A percentile compares a stretch with the other conserved stretches of the same genome.
Evolutionary conservation across 495 filamentous ascomycete genomes (phyloP).

Genomic region (Neurospora sp.): DNA sequence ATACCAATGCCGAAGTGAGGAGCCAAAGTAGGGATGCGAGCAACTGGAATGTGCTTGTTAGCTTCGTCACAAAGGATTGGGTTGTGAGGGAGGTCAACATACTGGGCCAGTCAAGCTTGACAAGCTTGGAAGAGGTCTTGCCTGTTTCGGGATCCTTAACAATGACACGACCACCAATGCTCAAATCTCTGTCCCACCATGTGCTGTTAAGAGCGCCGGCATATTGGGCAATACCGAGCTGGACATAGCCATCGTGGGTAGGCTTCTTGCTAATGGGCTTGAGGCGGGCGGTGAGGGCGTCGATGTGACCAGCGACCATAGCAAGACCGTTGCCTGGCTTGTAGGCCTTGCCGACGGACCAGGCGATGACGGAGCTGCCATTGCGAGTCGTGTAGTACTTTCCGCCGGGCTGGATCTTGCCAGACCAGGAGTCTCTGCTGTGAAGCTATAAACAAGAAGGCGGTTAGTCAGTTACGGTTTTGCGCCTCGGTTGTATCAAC

Average conservation of each 20-base stretch:
- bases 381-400: slow-evolving; percentile 88
- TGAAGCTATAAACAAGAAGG: slow-evolving; percentile 42
- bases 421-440: slow-evolving; percentile 67
- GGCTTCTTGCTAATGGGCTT: slow-evolving; percentile 84
- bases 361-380: slow-evolving; percentile 78
- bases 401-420: slow-evolving; percentile 65
- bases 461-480: neutral
- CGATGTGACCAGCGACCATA: slow-evolving; percentile 80
- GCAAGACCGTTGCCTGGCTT: slow-evolving; percentile 74
- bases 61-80: neutral
- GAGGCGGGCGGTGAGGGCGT: slow-evolving; percentile 77
- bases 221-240: slow-evolving; percentile 88
- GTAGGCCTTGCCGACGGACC: slow-evolving; percentile 72
- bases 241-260: slow-evolving; percentile 71
- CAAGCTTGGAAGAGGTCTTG: slow-evolving; percentile 73
- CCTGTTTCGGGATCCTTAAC: slow-evolving; percentile 61
- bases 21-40: slow-evolving; percentile 83
- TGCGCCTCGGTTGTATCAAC: neutral
- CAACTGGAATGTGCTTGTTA: slow-evolving; percentile 42
- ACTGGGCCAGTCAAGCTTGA: slow-evolving; percentile 84
- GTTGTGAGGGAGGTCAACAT: slow-evolving; percentile 3
- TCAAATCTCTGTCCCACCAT: slow-evolving; percentile 93
- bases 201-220: slow-evolving; percentile 76
- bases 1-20: slow-evolving; percentile 85
- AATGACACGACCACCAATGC: slow-evolving; percentile 79